Evolutionary conservation across 2,329 filamentous ascomycete species (phyloP).

Genomic region (Trichoderma atroviride): DNA sequence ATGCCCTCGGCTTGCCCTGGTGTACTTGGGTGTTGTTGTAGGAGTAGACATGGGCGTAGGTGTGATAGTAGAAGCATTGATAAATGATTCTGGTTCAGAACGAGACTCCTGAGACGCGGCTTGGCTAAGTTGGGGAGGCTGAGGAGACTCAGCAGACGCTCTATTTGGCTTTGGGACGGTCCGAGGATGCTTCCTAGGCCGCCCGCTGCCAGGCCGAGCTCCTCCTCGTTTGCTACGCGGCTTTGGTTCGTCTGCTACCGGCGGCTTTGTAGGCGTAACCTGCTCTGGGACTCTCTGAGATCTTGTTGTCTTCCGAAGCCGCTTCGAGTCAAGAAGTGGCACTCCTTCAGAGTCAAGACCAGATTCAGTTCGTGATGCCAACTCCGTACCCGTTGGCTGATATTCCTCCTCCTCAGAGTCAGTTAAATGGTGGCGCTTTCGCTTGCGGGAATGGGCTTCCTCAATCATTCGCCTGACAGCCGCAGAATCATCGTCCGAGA

Average conservation of each 20-base stretch:
- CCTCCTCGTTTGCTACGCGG: constrained; percentile 43
- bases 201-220: constrained; percentile 44
- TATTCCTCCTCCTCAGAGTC: constrained; percentile 40
- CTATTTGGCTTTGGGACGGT: constrained; percentile 6
- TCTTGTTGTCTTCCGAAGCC: constrained; percentile 35
- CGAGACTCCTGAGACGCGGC: background rate
- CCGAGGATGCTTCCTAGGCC: constrained; percentile 45
- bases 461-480: constrained; percentile 7
- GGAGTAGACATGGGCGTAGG: background rate
- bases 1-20: background rate
- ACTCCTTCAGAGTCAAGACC: constrained; percentile 33
- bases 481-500: constrained; percentile 19
- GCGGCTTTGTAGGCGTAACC: constrained; percentile 28
- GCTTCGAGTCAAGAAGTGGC: constrained; percentile 29
- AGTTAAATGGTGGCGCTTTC: constrained; percentile 35
- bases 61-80: background rate
- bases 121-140: background rate
- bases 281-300: constrained; percentile 28
- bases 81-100: background rate
- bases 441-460: constrained; percentile 32
- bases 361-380: constrained; percentile 32
- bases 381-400: constrained; percentile 33
- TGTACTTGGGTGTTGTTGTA: constrained; percentile 14
- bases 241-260: constrained; percentile 35
- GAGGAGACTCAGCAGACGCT: background rate